phyloP scores from a whole-genome alignment of 2,329 filamentous ascomycete genomes.

The Aspergillus carbonarius region DNA sequence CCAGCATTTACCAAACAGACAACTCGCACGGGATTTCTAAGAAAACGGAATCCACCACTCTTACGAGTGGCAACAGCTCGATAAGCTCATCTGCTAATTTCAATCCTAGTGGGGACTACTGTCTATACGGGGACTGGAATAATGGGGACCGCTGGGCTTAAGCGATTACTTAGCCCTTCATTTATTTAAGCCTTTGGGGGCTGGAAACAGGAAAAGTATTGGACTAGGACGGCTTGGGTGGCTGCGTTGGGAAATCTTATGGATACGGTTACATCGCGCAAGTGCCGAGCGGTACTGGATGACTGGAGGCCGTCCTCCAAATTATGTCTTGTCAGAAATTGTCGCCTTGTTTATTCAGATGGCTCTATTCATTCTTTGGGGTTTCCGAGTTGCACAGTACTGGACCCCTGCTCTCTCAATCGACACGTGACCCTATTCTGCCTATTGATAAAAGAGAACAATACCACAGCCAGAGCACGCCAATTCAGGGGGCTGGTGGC shows the following conservation, averaged over 20 bases:
- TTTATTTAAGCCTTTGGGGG: neutral
- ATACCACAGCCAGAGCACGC: constrained; percentile 13
- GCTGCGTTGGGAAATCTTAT: neutral
- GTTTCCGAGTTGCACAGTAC: neutral
- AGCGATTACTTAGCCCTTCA: neutral
- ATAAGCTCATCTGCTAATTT: neutral
- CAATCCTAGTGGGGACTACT: constrained; percentile 6
- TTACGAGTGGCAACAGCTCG: neutral
- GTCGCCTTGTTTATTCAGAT: neutral
- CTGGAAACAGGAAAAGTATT: neutral
- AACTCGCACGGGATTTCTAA: neutral
- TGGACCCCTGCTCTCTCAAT: neutral
- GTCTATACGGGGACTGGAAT: constrained; percentile 17
- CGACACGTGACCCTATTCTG: constrained; percentile 19
- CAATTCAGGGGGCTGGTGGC: constrained; percentile 4
- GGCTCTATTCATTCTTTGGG: neutral
- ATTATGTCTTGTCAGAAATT: neutral
- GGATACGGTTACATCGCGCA: neutral
- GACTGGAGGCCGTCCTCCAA: neutral
- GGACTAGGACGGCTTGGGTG: neutral
- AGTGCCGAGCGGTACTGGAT: neutral
- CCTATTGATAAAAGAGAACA: constrained; percentile 24
- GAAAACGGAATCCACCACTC: too few relatives aligned
- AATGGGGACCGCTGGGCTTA: constrained; percentile 22
- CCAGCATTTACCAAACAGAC: constrained; percentile 8